Evolutionary conservation across 2,329 filamentous ascomycete genomes (phyloP), one percentile per base, ranked within the genome.

Genomic region (Colletotrichum melonis): DNA sequence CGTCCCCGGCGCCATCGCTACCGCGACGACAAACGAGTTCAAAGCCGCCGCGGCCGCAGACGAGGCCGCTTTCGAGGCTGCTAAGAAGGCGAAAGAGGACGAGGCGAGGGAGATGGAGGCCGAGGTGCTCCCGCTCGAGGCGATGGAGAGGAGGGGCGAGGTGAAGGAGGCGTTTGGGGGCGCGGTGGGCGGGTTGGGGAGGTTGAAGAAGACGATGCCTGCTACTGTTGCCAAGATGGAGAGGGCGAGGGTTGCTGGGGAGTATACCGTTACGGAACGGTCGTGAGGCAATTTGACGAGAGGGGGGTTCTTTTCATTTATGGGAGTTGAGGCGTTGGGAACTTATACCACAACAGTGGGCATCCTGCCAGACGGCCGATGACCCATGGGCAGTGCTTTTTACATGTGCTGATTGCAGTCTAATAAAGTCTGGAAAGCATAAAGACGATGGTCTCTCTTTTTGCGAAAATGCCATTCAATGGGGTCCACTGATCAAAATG

Each of bases 211-310:
- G 77, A 88, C 89, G 46, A 88, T 92, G 88, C 89, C 91, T 19
- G 86, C 88, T 24, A 88, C 88, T 4, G 89, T 91, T 77, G 91
- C 91, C 67, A 89, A 86, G 80, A 92, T 92, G 88, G 90, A 92
- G 84, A 86, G 90, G 80, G 91, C 91, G 70, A 84, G 88, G 74
- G 86, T 88, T 19, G 91, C 90, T 26, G 89, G 87, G 19, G 86
- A 89, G 76, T 91, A 91, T 79, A 88, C 90, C 8, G 83, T 88
- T 62, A 83, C 83, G n/a, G 83, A 84, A 77, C 67, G 77, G 11
- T 72, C 74, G 5, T 78, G 57, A 75, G 16, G 14, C 9, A 32
- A 5, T 5, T 4, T 19, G 6, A 5, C 8, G 32, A 32, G 9
- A 11, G 26, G 22, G 7, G n/a, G 5, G 3, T 16, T 5, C 32